Conservation (phyloP, 805 yeast species). For the Hanseniaspora mollemarum region DNA sequence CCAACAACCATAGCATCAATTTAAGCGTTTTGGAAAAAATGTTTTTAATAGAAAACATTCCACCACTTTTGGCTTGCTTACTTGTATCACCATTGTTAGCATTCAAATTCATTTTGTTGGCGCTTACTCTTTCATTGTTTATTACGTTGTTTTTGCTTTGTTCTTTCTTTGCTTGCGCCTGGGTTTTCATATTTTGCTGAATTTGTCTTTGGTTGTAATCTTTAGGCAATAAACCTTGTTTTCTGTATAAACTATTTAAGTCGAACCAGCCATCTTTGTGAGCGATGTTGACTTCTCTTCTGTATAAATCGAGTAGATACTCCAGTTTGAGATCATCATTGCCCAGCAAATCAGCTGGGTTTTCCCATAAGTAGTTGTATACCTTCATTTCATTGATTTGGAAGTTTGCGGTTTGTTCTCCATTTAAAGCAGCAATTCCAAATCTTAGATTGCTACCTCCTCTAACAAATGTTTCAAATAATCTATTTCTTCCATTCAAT, state of each 20-base stretch:
- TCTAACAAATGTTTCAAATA: conserved; percentile 14
- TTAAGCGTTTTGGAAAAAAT: conserved; percentile 1
- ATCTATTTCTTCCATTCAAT: conserved; percentile 10
- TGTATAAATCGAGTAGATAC: conserved; percentile 14
- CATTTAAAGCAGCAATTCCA: conserved; percentile 16
- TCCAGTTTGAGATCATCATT: conserved; percentile 15
- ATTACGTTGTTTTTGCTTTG: not conserved
- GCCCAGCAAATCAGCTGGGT: conserved; percentile 10
- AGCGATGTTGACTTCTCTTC: conserved; percentile 9
- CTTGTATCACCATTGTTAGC: not conserved
- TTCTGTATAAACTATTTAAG: conserved; percentile 15
- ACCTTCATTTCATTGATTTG: conserved; percentile 13
- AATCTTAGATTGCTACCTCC: conserved; percentile 13
- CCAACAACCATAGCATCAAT: not conserved
- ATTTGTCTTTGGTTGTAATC: conserved; percentile 10
- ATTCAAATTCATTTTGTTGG: not conserved
- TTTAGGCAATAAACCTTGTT: conserved; percentile 15
- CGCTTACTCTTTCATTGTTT: conserved; percentile 6
- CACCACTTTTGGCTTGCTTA: conserved; percentile 2
- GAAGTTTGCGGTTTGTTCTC: conserved; percentile 17
- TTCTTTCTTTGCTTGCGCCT: not conserved
- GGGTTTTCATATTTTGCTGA: conserved; percentile 1
- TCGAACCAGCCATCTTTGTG: conserved; percentile 14
- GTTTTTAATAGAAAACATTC: conserved; percentile 5
- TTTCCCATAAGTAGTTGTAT: conserved; percentile 15